Conservation (phyloP, 805 yeast genomes). For the Candida alai region DNA sequence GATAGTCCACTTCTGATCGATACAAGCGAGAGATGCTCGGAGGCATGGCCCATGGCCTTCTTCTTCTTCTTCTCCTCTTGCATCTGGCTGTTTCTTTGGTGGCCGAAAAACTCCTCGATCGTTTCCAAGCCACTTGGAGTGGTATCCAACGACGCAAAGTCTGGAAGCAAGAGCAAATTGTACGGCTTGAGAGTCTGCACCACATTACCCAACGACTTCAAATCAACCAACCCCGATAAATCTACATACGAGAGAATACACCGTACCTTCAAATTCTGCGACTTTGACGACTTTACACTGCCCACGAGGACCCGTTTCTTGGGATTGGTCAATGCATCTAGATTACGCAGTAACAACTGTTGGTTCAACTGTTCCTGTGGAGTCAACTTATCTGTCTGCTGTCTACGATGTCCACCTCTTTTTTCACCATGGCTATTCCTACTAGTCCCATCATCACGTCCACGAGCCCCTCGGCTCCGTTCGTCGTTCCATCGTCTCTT, state of each 20-base stretch:
- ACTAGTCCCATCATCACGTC: slow-evolving; percentile 19
- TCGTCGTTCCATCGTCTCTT: slow-evolving; percentile 15
- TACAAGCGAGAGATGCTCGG: slow-evolving; percentile 28
- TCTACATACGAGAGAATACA: slow-evolving; percentile 79
- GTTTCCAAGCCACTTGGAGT: slow-evolving; percentile 26
- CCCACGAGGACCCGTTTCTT: slow-evolving; percentile 33
- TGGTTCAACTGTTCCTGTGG: slow-evolving; percentile 43
- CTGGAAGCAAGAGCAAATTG: slow-evolving; percentile 58
- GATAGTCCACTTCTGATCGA: slow-evolving; percentile 28
- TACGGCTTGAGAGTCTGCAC: slow-evolving; percentile 77
- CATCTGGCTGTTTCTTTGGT: slow-evolving; percentile 28
- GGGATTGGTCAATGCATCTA: slow-evolving; percentile 53
- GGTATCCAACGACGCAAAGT: slow-evolving; percentile 26
- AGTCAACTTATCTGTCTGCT: slow-evolving; percentile 28
- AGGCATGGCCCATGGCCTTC: slow-evolving; percentile 16
- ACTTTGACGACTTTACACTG: slow-evolving; percentile 16
- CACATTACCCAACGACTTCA: slow-evolving; percentile 74
- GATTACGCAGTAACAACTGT: slow-evolving; percentile 34
- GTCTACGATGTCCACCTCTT: slow-evolving; percentile 9
- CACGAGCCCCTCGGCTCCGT: slow-evolving; percentile 18
- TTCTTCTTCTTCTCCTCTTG: slow-evolving; percentile 18
- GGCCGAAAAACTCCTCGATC: slow-evolving; percentile 25
- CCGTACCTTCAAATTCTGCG: slow-evolving; percentile 44
- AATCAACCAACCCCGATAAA: slow-evolving; percentile 78
- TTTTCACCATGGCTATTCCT: slow-evolving; percentile 13